Conservation (phyloP, 2,329 filamentous ascomycete genomes). For the Alternaria burnsii region DNA sequence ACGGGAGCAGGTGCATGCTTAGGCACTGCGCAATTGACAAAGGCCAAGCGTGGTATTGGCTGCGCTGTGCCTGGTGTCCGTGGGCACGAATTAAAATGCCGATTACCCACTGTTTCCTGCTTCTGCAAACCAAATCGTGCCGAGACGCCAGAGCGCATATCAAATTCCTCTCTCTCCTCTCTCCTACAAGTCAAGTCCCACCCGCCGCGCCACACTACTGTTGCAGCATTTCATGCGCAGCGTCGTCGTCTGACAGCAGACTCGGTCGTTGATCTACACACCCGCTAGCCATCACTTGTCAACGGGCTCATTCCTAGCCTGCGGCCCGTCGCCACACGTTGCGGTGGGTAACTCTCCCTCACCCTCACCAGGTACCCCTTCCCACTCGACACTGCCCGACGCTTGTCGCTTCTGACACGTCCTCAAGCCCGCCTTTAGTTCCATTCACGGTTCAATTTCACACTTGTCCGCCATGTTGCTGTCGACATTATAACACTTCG, state of each 20-base stretch:
- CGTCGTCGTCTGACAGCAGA: slow-evolving; percentile 20
- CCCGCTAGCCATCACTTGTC: slow-evolving; percentile 14
- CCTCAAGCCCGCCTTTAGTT: slow-evolving; percentile 25
- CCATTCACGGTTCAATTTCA: slow-evolving; percentile 43
- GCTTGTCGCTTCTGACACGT: slow-evolving; percentile 35
- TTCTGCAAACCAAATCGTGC: slow-evolving; percentile 12
- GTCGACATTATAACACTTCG: slow-evolving; percentile 48
- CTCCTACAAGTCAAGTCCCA: slow-evolving; percentile 14
- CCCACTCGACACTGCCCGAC: slow-evolving; percentile 30
- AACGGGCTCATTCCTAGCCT: slow-evolving; percentile 31
- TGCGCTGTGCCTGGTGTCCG: slow-evolving; percentile 11
- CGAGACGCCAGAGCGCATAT: slow-evolving; percentile 29
- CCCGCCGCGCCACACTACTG: slow-evolving; percentile 25
- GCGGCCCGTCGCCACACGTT: slow-evolving; percentile 43
- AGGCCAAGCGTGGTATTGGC: slow-evolving; percentile 27
- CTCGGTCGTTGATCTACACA: slow-evolving; percentile 19
- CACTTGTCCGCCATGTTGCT: slow-evolving; percentile 44
- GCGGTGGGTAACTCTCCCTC: slow-evolving; percentile 44
- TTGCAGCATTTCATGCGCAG: slow-evolving; percentile 21
- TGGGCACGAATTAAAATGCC: slow-evolving; percentile 19
- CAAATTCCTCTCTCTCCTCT: slow-evolving; percentile 32
- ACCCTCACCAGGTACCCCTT: slow-evolving; percentile 44
- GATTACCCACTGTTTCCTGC: slow-evolving; percentile 20
- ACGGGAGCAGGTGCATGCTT: not conserved
- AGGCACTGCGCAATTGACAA: slow-evolving; percentile 20